These are phyloP conservation scores for Aspergillus baeticus DNA, from an alignment of 495 filamentous ascomycete species.

Conservation along the genomic window DNA sequence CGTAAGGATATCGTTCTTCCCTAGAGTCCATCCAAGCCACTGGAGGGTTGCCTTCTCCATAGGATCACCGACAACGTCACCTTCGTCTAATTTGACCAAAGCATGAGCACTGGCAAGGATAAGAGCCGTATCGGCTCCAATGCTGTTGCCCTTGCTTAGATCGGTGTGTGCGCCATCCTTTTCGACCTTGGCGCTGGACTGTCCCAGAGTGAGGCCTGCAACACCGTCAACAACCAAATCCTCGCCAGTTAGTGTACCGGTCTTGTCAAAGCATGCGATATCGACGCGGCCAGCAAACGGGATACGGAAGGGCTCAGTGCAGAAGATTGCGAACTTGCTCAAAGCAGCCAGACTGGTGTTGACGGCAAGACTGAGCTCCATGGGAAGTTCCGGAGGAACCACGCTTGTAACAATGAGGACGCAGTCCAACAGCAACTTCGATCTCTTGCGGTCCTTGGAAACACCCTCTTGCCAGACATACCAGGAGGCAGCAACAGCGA, in stretches of 20 bases:
- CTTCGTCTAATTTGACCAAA: conserved; percentile 92
- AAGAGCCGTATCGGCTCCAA: conserved; percentile 79
- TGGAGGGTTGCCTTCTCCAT: conserved; percentile 97
- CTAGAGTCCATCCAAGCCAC: conserved; percentile 87
- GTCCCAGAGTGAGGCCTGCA: conserved; percentile 76
- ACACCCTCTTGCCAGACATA: conserved; percentile 99
- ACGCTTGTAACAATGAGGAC: conserved; percentile 97
- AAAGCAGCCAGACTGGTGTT: conserved; percentile 98
- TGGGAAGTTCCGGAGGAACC: conserved; percentile 94
- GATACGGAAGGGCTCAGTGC: conserved; percentile 99
- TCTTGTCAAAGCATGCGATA: conserved; percentile 98
- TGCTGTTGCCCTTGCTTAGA: conserved; percentile 61
- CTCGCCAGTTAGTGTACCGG: conserved; percentile 93
- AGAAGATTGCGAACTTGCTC: conserved; percentile 95
- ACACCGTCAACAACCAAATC: conserved; percentile 97
- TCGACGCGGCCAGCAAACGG: conserved; percentile 95
- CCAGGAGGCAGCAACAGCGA: conserved; percentile 98
- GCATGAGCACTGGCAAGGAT: conserved; percentile 95
- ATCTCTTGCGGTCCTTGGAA: conserved; percentile 86
- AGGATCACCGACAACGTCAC: conserved; percentile 94
- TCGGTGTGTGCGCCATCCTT: conserved; percentile 76
- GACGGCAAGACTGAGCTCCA: conserved; percentile 96
- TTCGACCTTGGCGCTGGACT: conserved; percentile 65
- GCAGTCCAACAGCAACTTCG: conserved; percentile 95
- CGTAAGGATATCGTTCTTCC: conserved; percentile 77